phyloP scores from a whole-genome alignment of 1,284 basidiomycete species.

The Phellinidium pouzarii region DNA sequence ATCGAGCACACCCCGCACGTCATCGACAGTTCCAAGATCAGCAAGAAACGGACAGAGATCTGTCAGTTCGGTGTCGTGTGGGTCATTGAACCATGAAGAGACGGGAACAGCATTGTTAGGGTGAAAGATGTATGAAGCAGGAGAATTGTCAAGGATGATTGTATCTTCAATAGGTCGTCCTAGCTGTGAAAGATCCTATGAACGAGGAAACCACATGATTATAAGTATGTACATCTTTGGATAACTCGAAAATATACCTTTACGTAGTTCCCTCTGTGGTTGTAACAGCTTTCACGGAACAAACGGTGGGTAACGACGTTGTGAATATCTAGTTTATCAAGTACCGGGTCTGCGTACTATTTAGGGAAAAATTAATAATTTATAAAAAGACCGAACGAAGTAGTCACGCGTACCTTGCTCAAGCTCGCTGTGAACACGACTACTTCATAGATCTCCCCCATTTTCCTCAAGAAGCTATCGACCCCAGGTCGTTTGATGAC shows the following conservation, averaged over 20 bases:
- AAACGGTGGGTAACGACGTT: slow-evolving; percentile 91
- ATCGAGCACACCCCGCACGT: slow-evolving; percentile 90
- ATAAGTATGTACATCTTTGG: slow-evolving; percentile 2
- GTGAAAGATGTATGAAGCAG: slow-evolving; percentile 99
- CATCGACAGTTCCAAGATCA: slow-evolving; percentile 80
- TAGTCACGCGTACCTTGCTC: slow-evolving; percentile 68
- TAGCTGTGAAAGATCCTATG: slow-evolving; percentile 91
- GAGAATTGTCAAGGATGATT: slow-evolving; percentile 98
- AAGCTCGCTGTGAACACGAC: slow-evolving; percentile 98
- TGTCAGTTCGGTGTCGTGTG: slow-evolving; percentile 94
- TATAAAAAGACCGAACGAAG: slow-evolving; percentile 14
- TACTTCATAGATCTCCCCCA: slow-evolving; percentile 98
- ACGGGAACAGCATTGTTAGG: slow-evolving; percentile 99
- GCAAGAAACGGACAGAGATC: slow-evolving; percentile 92
- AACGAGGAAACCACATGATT: slow-evolving; percentile 18
- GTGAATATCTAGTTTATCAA: slow-evolving; percentile 93
- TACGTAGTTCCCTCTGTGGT: slow-evolving; percentile 98
- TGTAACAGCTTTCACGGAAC: slow-evolving; percentile 98
- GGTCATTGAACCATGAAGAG: slow-evolving; percentile 99
- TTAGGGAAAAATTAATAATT: slow-evolving; percentile 15
- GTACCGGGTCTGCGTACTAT: slow-evolving; percentile 95
- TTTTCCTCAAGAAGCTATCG: slow-evolving; percentile 91
- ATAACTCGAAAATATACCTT: slow-evolving; percentile 52
- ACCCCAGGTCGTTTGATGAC: slow-evolving; percentile 99
- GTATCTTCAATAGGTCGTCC: slow-evolving; percentile 89